A percentile compares a stretch with the other conserved stretches of the same genome.
These are phyloP conservation scores for Circinella umbellata DNA, from an alignment of 371 early-diverging fungal genomes.

Conservation along the genomic window DNA sequence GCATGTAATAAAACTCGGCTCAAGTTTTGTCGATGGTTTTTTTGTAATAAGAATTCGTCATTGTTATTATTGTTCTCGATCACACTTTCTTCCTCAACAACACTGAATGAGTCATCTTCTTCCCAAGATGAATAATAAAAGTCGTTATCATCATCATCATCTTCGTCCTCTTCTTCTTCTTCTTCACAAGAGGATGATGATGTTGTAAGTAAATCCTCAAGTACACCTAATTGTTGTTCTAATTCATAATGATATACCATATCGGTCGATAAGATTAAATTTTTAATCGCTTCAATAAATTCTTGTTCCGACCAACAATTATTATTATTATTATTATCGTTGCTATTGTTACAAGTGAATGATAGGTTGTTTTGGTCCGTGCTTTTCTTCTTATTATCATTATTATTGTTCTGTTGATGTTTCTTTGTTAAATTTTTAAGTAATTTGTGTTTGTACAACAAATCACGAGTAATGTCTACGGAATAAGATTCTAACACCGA, in stretches of 20 bases:
- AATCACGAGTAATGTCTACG: slow-evolving; percentile 63
- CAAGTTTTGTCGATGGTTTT: slow-evolving; percentile 60
- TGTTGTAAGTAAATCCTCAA: slow-evolving; percentile 20
- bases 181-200: background rate
- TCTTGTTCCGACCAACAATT: slow-evolving; percentile 40
- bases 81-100: background rate
- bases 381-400: too few species aligned
- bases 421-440: slow-evolving; percentile 33
- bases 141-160: slow-evolving; percentile 10
- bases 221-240: slow-evolving; percentile 61
- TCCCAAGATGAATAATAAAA: background rate
- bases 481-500: slow-evolving; percentile 84
- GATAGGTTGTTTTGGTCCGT: too few species aligned
- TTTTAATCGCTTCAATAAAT: slow-evolving; percentile 57
- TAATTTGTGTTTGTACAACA: slow-evolving; percentile 66
- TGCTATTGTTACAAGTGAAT: background rate
- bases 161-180: slow-evolving; percentile 3
- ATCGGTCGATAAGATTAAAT: slow-evolving; percentile 84
- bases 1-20: slow-evolving; percentile 80
- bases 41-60: background rate
- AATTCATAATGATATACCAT: slow-evolving; percentile 86
- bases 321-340: background rate
- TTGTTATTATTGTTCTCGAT: slow-evolving; percentile 1
- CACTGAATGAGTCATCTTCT: background rate
- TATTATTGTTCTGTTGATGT: background rate